phyloP scores from a whole-genome alignment of 768 basidiomycete genomes.

The Rhodocollybia butyracea region DNA sequence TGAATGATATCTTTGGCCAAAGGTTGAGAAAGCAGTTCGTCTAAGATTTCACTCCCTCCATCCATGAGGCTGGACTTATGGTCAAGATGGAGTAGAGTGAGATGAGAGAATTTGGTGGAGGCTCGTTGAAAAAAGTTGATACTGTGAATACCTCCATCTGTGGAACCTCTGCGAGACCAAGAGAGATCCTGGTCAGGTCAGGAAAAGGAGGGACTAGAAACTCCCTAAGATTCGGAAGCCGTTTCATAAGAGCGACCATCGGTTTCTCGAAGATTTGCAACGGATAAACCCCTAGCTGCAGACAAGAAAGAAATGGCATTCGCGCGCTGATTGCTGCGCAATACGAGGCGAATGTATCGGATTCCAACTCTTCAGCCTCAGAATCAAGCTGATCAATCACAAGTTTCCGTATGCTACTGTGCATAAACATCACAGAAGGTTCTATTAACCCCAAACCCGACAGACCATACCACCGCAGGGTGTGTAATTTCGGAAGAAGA shows the following conservation, averaged over 20 bases:
- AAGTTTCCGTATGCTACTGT: not conserved
- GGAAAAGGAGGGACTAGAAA: not conserved
- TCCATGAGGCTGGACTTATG: too few relatives aligned
- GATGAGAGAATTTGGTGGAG: not conserved
- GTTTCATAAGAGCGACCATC: not conserved
- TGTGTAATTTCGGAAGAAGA: too few relatives aligned
- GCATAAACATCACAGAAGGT: not conserved
- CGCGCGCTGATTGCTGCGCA: too few relatives aligned
- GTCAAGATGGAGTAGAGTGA: not conserved
- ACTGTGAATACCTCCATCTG: not conserved
- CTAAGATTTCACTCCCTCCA: not conserved
- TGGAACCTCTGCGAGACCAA: not conserved
- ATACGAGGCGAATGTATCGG: not conserved
- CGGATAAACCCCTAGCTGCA: not conserved
- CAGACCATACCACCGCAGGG: not conserved
- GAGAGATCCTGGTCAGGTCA: not conserved
- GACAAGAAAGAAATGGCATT: not conserved
- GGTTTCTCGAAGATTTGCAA: not conserved
- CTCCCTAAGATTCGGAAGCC: not conserved
- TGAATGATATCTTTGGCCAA: not conserved
- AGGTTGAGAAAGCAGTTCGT: not conserved
- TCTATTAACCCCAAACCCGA: not conserved
- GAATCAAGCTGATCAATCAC: not conserved
- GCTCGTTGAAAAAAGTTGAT: not conserved
- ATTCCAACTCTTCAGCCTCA: not conserved